Evolutionary conservation across 352 stramenopile genomes (phyloP), one percentile per base, ranked within the genome.

Genomic region (Aphanomyces invadans): DNA sequence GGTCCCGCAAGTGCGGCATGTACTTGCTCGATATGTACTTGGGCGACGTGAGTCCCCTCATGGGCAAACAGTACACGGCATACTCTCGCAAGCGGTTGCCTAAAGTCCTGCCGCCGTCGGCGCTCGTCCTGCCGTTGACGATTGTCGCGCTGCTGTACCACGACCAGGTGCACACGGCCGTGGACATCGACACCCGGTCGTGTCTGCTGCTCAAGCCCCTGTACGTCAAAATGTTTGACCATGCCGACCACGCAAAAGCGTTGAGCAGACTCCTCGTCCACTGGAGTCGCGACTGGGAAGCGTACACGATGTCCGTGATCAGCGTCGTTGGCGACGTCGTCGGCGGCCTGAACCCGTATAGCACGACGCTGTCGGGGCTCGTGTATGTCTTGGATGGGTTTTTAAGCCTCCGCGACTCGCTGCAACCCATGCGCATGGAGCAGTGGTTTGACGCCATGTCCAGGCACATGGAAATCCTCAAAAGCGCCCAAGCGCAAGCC

Each of bases 261-360:
- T 26, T 67, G n/a, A 29, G 17, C 19, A 10, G 25, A 10, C 49
- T 67, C 2, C 42, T 67, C 42, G 49, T 59, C 31, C 12, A 57
- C 28, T 67, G 60, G 60, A 38, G 42, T 44, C 39, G 38, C 23
- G 60, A 67, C n/a, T 67, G 60, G 60, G 60, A 67, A 36, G 60
- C 60, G 32, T 67, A 45, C n/a, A 67, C 60, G 17, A 59, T 15
- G 2, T 67, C 60, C 1, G 60, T 67, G 10, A 42, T 67, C 2
- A 51, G 33, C 19, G 60, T 67, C 23, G 60, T 67, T 9, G 60
- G 60, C 23, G 38, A 67, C 12, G 60, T 67, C 10, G 39, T 67
- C 33, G 31, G 26, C 11, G 26, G 25, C 12, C 26, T 67, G 10
- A 59, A 39, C 19, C 25, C 60, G 26, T 42, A 25, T 10, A 49